These are phyloP conservation scores for Coemansia sp. DNA, from an alignment of 371 early-diverging fungal species.

Conservation along the genomic window DNA sequence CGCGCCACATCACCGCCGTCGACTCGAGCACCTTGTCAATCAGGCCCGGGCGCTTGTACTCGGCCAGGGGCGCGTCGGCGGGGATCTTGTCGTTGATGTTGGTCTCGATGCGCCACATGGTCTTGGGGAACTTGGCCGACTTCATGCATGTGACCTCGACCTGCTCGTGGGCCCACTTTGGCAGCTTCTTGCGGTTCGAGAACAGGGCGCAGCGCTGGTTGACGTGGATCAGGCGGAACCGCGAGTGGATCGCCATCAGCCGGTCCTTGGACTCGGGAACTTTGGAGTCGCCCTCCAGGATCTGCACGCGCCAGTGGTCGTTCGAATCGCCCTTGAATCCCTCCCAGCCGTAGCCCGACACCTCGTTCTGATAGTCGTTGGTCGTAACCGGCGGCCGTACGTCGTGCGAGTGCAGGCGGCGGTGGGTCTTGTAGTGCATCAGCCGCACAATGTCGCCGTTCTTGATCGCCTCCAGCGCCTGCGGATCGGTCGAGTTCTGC, in stretches of 20 bases:
- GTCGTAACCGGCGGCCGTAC: conserved; percentile 82
- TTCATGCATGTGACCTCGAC: conserved; percentile 84
- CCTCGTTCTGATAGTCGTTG: conserved; percentile 87
- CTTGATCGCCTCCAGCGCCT: conserved; percentile 45
- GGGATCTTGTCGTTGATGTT: conserved; percentile 40
- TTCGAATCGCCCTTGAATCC: conserved; percentile 59
- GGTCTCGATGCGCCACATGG: conserved; percentile 60
- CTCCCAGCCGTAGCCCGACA: conserved; percentile 65
- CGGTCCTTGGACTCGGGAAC: conserved; percentile 54
- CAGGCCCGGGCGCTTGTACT: conserved; percentile 58
- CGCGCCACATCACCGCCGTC: conserved; percentile 77
- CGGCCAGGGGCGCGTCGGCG: conserved; percentile 44
- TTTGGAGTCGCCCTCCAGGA: conserved; percentile 60
- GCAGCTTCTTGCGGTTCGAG: conserved; percentile 76
- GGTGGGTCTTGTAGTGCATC: conserved; percentile 66
- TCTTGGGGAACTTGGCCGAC: conserved; percentile 61
- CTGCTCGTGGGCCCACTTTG: conserved; percentile 98
- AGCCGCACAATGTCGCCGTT: conserved; percentile 75
- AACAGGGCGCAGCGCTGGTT: conserved; percentile 75
- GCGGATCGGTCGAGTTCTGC: conserved; percentile 46
- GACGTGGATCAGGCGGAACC: conserved; percentile 72
- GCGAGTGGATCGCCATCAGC: conserved; percentile 63
- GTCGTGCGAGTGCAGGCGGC: conserved; percentile 85
- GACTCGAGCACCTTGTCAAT: conserved; percentile 78
- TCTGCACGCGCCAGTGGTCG: conserved; percentile 77